Evolutionary conservation across 352 stramenopile genomes (phyloP).

Genomic region (Aphanomyces astaci): DNA sequence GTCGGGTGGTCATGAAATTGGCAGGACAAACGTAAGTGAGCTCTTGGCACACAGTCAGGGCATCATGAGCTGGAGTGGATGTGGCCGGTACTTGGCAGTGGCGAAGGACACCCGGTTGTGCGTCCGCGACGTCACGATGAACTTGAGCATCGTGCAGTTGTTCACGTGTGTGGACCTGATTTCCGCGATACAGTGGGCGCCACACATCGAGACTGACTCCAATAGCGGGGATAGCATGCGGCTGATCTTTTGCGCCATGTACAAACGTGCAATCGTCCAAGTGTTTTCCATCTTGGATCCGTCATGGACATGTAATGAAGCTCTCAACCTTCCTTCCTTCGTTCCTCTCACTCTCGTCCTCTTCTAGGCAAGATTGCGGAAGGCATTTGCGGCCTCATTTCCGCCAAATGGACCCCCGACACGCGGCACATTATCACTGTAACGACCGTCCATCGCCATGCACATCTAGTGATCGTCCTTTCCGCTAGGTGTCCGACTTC

Average conservation of each 20-base stretch:
- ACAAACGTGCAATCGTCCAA: constrained; percentile 62
- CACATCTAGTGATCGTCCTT: neutral
- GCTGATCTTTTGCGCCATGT: constrained; percentile 48
- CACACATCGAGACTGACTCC: neutral
- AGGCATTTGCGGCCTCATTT: constrained; percentile 34
- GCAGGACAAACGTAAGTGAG: constrained; percentile 16
- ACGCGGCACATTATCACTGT: constrained; percentile 58
- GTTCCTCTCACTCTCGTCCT: constrained; percentile 16
- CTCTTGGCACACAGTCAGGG: constrained; percentile 41
- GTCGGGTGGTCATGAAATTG: neutral
- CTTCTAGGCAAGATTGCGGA: constrained; percentile 63
- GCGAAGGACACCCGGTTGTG: constrained; percentile 43
- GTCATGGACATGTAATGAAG: neutral
- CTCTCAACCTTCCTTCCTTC: too few species aligned
- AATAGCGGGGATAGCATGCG: constrained; percentile 56
- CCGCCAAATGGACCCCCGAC: constrained; percentile 47
- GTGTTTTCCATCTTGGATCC: constrained; percentile 21
- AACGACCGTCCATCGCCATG: neutral
- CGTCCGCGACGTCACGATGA: constrained; percentile 37
- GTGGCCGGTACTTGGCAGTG: constrained; percentile 44
- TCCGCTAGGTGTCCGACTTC: constrained; percentile 54
- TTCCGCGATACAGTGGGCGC: constrained; percentile 19
- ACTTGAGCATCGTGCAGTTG: constrained; percentile 21
- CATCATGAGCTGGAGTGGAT: constrained; percentile 63
- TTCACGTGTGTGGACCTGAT: constrained; percentile 22